Evolutionary conservation across 257 asterid genomes (phyloP), one percentile per base, ranked within the genome.

Genomic region (Salvia splendens): DNA sequence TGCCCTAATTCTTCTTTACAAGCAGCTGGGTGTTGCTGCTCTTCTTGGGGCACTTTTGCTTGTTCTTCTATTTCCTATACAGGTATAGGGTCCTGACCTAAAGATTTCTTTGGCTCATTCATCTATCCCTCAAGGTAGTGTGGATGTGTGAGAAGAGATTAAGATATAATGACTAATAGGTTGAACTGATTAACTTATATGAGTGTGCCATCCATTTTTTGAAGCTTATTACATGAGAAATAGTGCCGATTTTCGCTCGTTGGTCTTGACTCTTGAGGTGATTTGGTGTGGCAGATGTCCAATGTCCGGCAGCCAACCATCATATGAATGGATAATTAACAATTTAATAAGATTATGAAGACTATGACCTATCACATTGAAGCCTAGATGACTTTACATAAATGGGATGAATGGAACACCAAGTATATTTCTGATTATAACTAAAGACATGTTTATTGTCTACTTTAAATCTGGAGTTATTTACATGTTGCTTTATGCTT

Each of bases 1-100:
- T 73, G 92, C 99, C 33, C 65, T 93, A 86, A 73, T 84, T 83
- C 97, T 93, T 85, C 97, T 93, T 63, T 93, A 93, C 83, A 81
- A 74, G 83, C 92, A 84, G 74, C 82, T 93, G 73, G 97, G 99
- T 30, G 83, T 84, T 52, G 87, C 99, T 61, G 82, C 97, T 33
- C 90, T 88, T 76, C 83, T 93, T 66, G 99, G 97, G 72, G 93
- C 99, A 45, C 69, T 93, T 64, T 9, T 88, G 76, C 91, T 93
- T 68, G 95, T 82, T 72, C 90, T 93, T 66, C 79, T 93, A 78
- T 93, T 93, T 75, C 96, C 97, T 3, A 60, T 88, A 75, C 96
- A 93, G 82, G 98, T 92, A 79, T 20, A 75, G 8, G 40, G 10
- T 32, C 57, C 36, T 40, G 28, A 47, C 49, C 48, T 14, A 46